Evolutionary conservation across 441 rosid genomes (phyloP), one percentile per base, ranked within the genome.

Genomic region (Viola pubescens): DNA sequence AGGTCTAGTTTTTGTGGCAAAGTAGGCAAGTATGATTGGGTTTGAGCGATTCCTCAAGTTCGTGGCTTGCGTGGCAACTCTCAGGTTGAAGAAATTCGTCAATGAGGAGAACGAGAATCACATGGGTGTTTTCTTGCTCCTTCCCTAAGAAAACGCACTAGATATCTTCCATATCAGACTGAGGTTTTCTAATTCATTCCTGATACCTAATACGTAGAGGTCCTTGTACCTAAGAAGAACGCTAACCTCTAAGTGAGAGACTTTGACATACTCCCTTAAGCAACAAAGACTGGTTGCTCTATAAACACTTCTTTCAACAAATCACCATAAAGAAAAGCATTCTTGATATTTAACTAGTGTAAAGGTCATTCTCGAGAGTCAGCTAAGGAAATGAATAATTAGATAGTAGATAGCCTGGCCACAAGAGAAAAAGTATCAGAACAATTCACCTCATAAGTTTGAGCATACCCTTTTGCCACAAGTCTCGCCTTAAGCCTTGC

Each of bases 371-470:
- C 9, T 4, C 10, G 5, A 46, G 49, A 4, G 10, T 6, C 49
- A 46, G 49, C 49, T 3, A 46, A 9, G 11, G 49, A 46, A 4
- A 46, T 46, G 10, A 46, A 46, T 9, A 46, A 46, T 3, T 11
- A 11, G 10, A 46, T 4, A 46, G 7, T 4, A 4, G 49, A 3
- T 3, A 46, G 7, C 10, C 11, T 46, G 49, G 49, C 49, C 5
- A 46, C 49, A 4, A 11, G 49, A 46, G 49, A 46, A 46, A 46
- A 46, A 46, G 49, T 46, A 46, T 46, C 49, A 42, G 49, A 46
- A 46, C 10, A 46, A 46, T 46, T 11, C 11, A 46, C 49, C 3
- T 11, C 49, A 46, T 46, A 46, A 4, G 49, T 46, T 46, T 9
- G 49, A 5, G 49, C 49, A 46, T 46, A 9, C n/a, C 49, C n/a